These are phyloP conservation scores for Suhomyces bribrorum DNA, from an alignment of 1,139 yeast species.

Conservation along the genomic window DNA sequence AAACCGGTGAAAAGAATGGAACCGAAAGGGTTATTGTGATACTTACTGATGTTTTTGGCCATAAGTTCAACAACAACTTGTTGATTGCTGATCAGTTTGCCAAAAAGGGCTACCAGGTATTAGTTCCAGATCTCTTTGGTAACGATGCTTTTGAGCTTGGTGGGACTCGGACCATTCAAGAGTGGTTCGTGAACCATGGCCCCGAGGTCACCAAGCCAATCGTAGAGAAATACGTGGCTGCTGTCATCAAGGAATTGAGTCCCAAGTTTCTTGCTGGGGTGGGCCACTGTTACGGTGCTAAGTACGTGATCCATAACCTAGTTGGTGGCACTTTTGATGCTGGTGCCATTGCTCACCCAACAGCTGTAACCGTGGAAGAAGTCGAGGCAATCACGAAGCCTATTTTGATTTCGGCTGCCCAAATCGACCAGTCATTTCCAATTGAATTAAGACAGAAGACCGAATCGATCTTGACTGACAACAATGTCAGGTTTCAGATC, in stretches of 20 bases:
- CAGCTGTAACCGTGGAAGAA: slow-evolving; percentile 65
- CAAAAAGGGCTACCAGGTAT: slow-evolving; percentile 53
- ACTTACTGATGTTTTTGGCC: slow-evolving; percentile 70
- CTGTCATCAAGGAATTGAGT: slow-evolving; percentile 42
- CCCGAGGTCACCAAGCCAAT: slow-evolving; percentile 44
- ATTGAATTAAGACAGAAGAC: slow-evolving; percentile 61
- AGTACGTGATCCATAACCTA: slow-evolving; percentile 57
- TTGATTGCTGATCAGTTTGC: slow-evolving; percentile 75
- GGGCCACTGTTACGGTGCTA: slow-evolving; percentile 89
- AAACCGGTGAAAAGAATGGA: slow-evolving; percentile 45
- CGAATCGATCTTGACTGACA: slow-evolving; percentile 53
- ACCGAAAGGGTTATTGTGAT: slow-evolving; percentile 57
- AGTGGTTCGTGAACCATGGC: slow-evolving; percentile 59
- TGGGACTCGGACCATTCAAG: slow-evolving; percentile 26
- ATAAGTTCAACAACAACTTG: slow-evolving; percentile 52
- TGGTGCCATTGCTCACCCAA: slow-evolving; percentile 82
- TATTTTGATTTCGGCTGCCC: slow-evolving; percentile 70
- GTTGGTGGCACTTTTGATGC: slow-evolving; percentile 47
- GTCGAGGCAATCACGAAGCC: slow-evolving; percentile 60
- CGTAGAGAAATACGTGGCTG: slow-evolving; percentile 43
- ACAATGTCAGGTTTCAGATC: slow-evolving; percentile 52
- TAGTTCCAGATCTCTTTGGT: slow-evolving; percentile 71
- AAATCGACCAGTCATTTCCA: slow-evolving; percentile 62
- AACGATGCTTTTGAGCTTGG: slow-evolving; percentile 47
- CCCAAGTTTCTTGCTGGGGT: slow-evolving; percentile 59